Percentiles rank a stretch among this genome's conserved stretches.
These are phyloP conservation scores for Microbotryum intermedium DNA, from an alignment of 1,284 basidiomycete genomes.

Conservation along the genomic window DNA sequence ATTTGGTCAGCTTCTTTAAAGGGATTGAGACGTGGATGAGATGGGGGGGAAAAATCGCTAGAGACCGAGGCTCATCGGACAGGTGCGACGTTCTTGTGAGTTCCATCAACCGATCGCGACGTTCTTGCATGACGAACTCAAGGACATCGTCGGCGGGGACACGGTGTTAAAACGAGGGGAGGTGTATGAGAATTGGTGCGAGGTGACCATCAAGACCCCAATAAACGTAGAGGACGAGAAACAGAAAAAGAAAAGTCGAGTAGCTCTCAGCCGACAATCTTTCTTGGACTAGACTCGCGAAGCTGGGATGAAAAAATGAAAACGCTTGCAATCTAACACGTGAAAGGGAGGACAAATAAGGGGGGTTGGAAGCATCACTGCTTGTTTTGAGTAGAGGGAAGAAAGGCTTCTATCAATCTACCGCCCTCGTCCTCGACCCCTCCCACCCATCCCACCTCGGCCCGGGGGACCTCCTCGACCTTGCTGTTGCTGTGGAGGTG, in stretches of 20 bases:
- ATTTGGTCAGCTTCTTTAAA: background rate
- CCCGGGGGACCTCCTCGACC: conserved; percentile 10
- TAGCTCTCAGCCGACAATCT: too few species aligned
- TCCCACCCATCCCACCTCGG: conserved; percentile 11
- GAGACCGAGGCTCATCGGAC: background rate
- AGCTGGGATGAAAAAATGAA: too few species aligned
- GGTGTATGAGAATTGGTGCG: conserved; percentile 26
- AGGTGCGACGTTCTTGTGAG: conserved; percentile 25
- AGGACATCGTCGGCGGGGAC: conserved; percentile 1
- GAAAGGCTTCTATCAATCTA: background rate
- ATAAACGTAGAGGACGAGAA: too few species aligned
- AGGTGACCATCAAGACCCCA: conserved; percentile 12
- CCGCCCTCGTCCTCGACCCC: conserved; percentile 18
- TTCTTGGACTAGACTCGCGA: too few species aligned
- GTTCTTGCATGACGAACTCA: conserved; percentile 1
- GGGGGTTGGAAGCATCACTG: too few species aligned
- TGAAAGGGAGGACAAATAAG: too few species aligned
- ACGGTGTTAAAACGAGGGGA: conserved; percentile 16
- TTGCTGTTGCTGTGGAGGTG: conserved; percentile 7
- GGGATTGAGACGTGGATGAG: too few species aligned
- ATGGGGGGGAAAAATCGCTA: background rate
- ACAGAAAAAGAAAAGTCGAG: too few species aligned
- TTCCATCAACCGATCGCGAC: conserved; percentile 28
- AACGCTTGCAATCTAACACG: too few species aligned
- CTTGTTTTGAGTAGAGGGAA: background rate